Evolutionary conservation across 345 rosid species (phyloP), one percentile per base, ranked within the genome.

Genomic region (Citrus hindsii): DNA sequence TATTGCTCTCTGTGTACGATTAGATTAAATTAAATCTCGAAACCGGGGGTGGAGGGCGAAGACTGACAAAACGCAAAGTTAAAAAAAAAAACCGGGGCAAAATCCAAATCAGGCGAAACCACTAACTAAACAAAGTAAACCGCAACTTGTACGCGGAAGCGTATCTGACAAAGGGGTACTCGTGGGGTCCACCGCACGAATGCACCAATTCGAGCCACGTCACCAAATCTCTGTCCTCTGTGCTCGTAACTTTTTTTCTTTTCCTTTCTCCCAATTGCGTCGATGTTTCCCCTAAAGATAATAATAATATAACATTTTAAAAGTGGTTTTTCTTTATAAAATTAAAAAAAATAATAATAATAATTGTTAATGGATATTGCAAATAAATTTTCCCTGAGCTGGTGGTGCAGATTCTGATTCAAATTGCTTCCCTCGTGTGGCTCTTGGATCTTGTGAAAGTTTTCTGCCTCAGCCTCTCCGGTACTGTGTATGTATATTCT

Each of bases 181-280:
- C 10, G 80, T 74, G 83, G 88, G 92, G 77, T 80, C 88, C 87
- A 77, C 93, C 93, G 88, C 97, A 91, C 91, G 97, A 80, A 67
- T 79, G 88, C 81, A 40, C 77, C 77, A 3, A 74, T 79, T 68
- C 32, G 61, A 73, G 84, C 90, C 88, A 84, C 85, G 87, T 85
- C 87, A 85, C 73, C 84, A 83, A 77, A 91, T 92, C 90, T 86
- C 84, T 85, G 89, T 87, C 94, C 79, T 77, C 82, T 77, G 60
- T 59, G 58, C 40, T 67, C 3, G 27, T 4, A 48, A 32, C 56
- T 30, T 33, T 67, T 67, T 67, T 51, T 16, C 1, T 12, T 13
- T 3, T 3, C 1, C 18, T 46, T 13, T 13, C 18, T 46, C 4
- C 4, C 4, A 1, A 46, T 3, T 3, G 18, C 9, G 18, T 9